Evolutionary conservation across 2,329 filamentous ascomycete genomes (phyloP).

Genomic region (Arthrobotrys megalospora): DNA sequence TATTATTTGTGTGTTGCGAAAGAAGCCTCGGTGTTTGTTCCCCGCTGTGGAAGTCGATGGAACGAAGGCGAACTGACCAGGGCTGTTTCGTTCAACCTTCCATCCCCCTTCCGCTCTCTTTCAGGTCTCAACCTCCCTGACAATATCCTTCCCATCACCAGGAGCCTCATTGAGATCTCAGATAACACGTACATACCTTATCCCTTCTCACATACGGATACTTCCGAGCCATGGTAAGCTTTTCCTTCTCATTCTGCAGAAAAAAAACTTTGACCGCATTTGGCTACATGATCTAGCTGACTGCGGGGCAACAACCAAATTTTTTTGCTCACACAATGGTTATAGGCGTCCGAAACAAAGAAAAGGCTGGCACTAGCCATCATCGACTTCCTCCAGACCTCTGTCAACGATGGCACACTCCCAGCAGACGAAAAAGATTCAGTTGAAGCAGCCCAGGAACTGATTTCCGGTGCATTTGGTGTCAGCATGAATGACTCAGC

Average conservation of each 20-base stretch:
- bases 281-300: slow-evolving; percentile 32
- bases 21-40: slow-evolving; percentile 41
- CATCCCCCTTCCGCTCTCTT: background rate
- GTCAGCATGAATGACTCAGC: slow-evolving; percentile 85
- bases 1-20: slow-evolving; percentile 23
- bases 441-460: slow-evolving; percentile 93
- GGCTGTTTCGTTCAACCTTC: slow-evolving; percentile 14
- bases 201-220: slow-evolving; percentile 14
- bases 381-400: slow-evolving; percentile 91
- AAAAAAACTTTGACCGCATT: slow-evolving; percentile 55
- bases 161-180: slow-evolving; percentile 21
- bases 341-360: slow-evolving; percentile 71
- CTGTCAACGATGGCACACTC: slow-evolving; percentile 88
- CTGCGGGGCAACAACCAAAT: slow-evolving; percentile 36
- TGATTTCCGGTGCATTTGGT: slow-evolving; percentile 95
- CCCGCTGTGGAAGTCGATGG: slow-evolving; percentile 51
- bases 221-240: slow-evolving; percentile 53
- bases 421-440: slow-evolving; percentile 90
- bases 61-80: slow-evolving; percentile 42
- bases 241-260: slow-evolving; percentile 12
- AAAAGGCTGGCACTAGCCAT: slow-evolving; percentile 97
- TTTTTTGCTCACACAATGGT: slow-evolving; percentile 5
- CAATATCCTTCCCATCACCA: slow-evolving; percentile 23
- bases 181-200: background rate
- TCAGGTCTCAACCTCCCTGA: slow-evolving; percentile 18